phyloP scores from a whole-genome alignment of 768 basidiomycete genomes.

The Auricularia auricula-judae region DNA sequence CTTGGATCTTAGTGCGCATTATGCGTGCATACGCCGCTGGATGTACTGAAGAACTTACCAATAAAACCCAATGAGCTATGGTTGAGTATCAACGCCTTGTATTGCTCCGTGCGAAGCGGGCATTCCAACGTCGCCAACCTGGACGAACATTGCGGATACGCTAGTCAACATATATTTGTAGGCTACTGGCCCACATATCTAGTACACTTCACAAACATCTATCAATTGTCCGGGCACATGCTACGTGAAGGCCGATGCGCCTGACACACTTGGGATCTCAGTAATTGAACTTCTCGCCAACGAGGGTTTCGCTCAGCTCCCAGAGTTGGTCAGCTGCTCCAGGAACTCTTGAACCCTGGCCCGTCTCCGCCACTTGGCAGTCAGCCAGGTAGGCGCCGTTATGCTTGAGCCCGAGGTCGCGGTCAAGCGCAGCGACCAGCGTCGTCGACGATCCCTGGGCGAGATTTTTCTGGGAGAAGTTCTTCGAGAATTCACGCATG shows the following conservation, averaged over 20 bases:
- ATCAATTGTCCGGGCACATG: too few species aligned
- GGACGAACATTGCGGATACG: too few species aligned
- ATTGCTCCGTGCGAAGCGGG: too few species aligned
- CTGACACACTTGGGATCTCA: background rate
- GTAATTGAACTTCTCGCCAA: background rate
- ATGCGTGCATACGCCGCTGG: conserved; percentile 23
- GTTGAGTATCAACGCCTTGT: too few species aligned
- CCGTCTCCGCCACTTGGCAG: background rate
- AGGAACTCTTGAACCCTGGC: background rate
- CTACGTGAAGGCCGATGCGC: too few species aligned
- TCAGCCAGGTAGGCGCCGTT: background rate
- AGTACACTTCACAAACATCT: too few species aligned
- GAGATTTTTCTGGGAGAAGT: background rate
- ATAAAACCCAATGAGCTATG: too few species aligned
- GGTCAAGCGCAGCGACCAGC: background rate
- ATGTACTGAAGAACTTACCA: too few species aligned
- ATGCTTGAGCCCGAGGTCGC: background rate
- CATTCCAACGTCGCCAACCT: too few species aligned
- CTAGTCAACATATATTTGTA: too few species aligned
- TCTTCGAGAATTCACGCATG: background rate
- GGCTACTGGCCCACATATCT: too few species aligned
- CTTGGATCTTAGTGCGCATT: conserved; percentile 64
- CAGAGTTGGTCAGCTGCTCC: background rate
- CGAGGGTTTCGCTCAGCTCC: background rate
- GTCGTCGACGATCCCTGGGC: background rate